These are phyloP conservation scores for Daldinia loculata DNA, from an alignment of 495 filamentous ascomycete species.

Conservation along the genomic window DNA sequence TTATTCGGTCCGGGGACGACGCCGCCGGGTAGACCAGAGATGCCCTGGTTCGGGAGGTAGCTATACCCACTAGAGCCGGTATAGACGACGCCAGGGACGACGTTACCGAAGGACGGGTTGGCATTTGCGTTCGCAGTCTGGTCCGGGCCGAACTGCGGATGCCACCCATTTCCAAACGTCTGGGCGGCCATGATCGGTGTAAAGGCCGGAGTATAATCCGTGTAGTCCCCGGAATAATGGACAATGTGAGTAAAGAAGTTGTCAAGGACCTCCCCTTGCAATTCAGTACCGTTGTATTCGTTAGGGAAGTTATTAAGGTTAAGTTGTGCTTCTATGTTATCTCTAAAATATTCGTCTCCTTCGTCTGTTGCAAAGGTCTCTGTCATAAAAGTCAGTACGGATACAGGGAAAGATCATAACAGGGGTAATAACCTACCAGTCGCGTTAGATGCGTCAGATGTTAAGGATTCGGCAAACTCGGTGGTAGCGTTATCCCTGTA, in stretches of 20 bases:
- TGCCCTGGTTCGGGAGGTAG: not conserved
- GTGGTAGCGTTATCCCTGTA: slow-evolving; percentile 13
- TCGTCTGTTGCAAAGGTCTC: not conserved
- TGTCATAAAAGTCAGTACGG: slow-evolving; percentile 8
- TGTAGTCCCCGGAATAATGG: not conserved
- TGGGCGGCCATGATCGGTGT: slow-evolving; percentile 24
- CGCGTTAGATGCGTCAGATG: slow-evolving; percentile 13
- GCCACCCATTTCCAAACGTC: slow-evolving; percentile 31
- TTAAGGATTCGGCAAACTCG: slow-evolving; percentile 1
- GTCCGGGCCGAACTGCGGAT: slow-evolving; percentile 31
- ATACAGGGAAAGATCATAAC: not conserved
- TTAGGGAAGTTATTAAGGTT: not conserved
- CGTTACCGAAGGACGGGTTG: not conserved
- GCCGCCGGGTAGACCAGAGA: not conserved
- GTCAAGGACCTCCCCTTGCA: not conserved
- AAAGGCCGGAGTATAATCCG: not conserved
- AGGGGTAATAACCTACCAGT: slow-evolving; percentile 19
- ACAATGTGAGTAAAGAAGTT: not conserved
- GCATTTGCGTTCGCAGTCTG: slow-evolving; percentile 3
- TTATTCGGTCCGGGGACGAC: slow-evolving; percentile 22
- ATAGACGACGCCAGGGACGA: slow-evolving; percentile 1
- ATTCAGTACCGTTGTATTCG: not conserved
- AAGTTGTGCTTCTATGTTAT: not conserved
- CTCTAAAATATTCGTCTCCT: not conserved
- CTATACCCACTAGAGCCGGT: not conserved